Conservation (phyloP, 257 asterid genomes). For the Solanum neorickii region DNA sequence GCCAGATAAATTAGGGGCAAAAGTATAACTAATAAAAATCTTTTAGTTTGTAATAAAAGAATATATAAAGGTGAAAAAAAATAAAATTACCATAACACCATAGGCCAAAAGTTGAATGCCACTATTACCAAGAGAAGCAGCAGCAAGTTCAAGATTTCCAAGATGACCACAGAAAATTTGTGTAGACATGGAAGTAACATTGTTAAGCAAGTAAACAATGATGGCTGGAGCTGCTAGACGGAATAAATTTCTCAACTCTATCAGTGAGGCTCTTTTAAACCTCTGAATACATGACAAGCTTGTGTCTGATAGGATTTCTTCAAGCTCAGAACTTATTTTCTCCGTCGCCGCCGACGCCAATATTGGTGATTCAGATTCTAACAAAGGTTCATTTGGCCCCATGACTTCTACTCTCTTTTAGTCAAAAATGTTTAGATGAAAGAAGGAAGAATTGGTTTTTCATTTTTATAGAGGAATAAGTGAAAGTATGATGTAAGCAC, state of each 20-base stretch:
- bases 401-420: no score
- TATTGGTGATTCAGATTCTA: neutral
- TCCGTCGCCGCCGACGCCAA: neutral
- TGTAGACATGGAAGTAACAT: conserved; percentile 8
- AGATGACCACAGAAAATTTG: conserved; percentile 12
- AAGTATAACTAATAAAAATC: neutral
- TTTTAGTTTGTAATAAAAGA: neutral
- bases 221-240: conserved; percentile 9
- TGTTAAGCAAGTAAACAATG: conserved; percentile 11
- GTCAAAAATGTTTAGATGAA: neutral
- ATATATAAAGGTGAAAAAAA: neutral
- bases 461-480: neutral
- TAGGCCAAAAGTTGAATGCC: conserved; percentile 14
- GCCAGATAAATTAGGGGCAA: no score
- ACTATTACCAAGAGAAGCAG: conserved; percentile 17
- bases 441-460: neutral
- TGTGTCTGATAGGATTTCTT: neutral
- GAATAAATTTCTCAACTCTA: conserved; percentile 7
- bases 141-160: conserved; percentile 17
- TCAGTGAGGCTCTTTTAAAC: neutral
- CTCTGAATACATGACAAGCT: neutral
- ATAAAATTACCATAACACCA: conserved; percentile 10
- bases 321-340: neutral
- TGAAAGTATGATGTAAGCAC: neutral
- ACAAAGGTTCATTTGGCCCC: neutral